phyloP scores from a whole-genome alignment of 2,329 filamentous ascomycete species.

The Ceratocystis papillata region DNA sequence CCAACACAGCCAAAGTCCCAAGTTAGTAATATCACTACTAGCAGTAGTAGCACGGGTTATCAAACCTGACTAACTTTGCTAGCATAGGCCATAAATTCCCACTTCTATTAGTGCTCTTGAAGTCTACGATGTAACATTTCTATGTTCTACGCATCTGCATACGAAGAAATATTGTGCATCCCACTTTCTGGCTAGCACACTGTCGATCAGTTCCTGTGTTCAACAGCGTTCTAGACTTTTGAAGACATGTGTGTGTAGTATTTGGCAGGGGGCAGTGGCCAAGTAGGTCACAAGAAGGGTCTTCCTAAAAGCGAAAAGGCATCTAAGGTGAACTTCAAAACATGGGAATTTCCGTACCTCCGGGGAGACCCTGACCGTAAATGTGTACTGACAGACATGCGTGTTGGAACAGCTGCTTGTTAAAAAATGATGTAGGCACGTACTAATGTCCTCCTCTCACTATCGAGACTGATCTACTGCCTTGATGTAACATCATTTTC shows the following conservation, averaged over 20 bases:
- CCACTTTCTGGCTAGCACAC: conserved; percentile 3
- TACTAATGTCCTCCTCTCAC: no score
- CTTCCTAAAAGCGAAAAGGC: neutral
- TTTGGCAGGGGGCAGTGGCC: neutral
- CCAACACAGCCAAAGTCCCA: neutral
- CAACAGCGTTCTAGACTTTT: neutral
- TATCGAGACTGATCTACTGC: neutral
- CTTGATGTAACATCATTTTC: neutral
- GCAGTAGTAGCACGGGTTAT: no score
- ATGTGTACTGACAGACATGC: neutral
- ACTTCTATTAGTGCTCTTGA: neutral
- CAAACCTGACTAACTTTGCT: neutral
- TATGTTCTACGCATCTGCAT: neutral
- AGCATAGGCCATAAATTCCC: neutral
- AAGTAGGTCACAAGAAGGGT: neutral
- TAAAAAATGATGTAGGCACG: no score
- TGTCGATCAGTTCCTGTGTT: neutral
- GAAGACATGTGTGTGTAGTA: conserved; percentile 3
- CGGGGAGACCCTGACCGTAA: neutral
- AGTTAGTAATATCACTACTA: no score
- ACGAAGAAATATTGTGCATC: conserved; percentile 13
- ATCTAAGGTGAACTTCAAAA: neutral
- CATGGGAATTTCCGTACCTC: conserved; percentile 8
- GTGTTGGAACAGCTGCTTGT: neutral
- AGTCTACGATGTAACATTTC: conserved; percentile 7